Percentiles rank a stretch among this genome's conserved stretches.
Evolutionary conservation across 2,329 filamentous ascomycete genomes (phyloP).

Genomic region (Furcasterigmium sp.): DNA sequence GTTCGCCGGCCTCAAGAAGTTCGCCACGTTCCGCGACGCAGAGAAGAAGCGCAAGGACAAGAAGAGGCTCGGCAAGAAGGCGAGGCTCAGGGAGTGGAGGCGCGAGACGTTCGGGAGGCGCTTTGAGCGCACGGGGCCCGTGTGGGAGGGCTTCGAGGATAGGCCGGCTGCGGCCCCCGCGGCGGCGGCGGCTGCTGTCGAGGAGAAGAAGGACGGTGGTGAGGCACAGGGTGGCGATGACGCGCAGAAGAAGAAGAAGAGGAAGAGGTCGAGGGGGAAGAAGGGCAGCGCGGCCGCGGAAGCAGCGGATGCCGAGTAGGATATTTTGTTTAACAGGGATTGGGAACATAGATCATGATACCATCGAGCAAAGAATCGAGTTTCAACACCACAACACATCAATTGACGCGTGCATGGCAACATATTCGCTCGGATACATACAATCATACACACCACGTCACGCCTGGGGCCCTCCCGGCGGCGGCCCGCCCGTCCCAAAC

Average conservation of each 20-base stretch:
- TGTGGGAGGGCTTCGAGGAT: constrained; percentile 47
- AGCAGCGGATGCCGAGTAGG: constrained; percentile 2
- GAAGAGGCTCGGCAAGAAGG: constrained; percentile 90
- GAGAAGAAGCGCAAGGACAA: constrained; percentile 87
- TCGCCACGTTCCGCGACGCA: constrained; percentile 80
- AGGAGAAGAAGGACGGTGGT: constrained; percentile 20
- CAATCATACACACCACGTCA: no score
- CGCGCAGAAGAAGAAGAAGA: constrained; percentile 38
- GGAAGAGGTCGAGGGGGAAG: constrained; percentile 45
- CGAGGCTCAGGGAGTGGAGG: constrained; percentile 80
- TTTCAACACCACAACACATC: no score
- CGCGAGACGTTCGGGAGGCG: constrained; percentile 57
- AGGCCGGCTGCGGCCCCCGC: constrained; percentile 13
- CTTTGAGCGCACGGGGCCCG: constrained; percentile 51
- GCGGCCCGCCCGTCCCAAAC: constrained; percentile 32
- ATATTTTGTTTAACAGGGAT: neutral
- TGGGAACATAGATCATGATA: neutral
- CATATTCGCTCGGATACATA: no score
- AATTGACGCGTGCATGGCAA: no score
- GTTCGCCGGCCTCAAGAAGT: constrained; percentile 90
- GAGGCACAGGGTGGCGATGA: constrained; percentile 20
- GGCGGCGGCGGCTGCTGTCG: constrained; percentile 7
- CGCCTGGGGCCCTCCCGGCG: neutral
- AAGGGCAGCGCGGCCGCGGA: constrained; percentile 16
- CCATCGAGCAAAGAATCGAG: neutral